Percentiles rank a stretch among this genome's conserved stretches.
phyloP scores from a whole-genome alignment of 176 grass and related monocot species.

The Neostapfia colusana region DNA sequence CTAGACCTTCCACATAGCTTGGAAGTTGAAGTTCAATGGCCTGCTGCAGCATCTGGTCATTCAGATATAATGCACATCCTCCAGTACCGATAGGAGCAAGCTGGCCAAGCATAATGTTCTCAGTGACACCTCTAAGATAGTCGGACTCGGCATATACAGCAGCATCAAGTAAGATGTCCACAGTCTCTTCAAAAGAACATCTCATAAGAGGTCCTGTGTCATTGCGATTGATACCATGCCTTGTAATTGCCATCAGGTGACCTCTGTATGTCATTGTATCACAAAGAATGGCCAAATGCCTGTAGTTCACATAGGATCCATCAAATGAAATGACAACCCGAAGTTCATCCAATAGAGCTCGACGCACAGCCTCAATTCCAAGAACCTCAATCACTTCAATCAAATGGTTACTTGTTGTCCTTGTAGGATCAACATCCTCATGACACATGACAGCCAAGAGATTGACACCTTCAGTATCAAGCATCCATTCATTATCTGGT shows the following conservation, averaged over 20 bases:
- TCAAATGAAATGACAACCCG: slow-evolving; percentile 92
- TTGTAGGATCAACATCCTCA: slow-evolving; percentile 90
- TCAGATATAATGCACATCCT: slow-evolving; percentile 73
- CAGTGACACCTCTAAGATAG: slow-evolving; percentile 80
- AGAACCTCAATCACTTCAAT: slow-evolving; percentile 97
- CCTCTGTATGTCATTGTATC: slow-evolving; percentile 95
- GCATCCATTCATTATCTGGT: slow-evolving; percentile 81
- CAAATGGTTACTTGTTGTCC: slow-evolving; percentile 95
- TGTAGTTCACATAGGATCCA: slow-evolving; percentile 94
- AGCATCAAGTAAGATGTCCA: slow-evolving; percentile 92
- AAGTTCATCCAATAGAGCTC: slow-evolving; percentile 80
- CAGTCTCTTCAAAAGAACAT: slow-evolving; percentile 93
- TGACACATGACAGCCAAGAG: slow-evolving; percentile 94
- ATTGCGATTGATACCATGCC: slow-evolving; percentile 90
- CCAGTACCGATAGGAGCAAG: slow-evolving; percentile 91
- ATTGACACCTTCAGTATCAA: slow-evolving; percentile 98
- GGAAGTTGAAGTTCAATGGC: slow-evolving; percentile 93
- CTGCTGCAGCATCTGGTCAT: slow-evolving; percentile 87
- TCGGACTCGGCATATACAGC: slow-evolving; percentile 93
- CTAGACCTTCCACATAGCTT: slow-evolving; percentile 71
- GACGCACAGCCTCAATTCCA: slow-evolving; percentile 91
- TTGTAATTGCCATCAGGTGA: slow-evolving; percentile 93
- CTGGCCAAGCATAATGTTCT: slow-evolving; percentile 96
- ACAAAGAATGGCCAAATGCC: slow-evolving; percentile 93
- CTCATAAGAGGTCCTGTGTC: slow-evolving; percentile 92